phyloP scores from a whole-genome alignment of 1,139 yeast genomes.

The Sugiyamaella pinicola region DNA sequence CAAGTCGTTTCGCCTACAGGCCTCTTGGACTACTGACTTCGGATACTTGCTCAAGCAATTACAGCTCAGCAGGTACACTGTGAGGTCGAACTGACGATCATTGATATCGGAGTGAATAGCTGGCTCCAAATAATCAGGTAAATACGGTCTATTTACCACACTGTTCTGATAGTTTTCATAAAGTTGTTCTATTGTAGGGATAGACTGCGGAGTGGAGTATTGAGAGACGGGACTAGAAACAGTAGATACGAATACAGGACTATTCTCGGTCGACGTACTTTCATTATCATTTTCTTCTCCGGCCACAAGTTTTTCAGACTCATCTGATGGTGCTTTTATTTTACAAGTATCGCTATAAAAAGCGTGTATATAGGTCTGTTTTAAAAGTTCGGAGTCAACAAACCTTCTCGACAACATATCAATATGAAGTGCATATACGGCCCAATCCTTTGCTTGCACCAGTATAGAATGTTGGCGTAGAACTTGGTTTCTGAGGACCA shows the following conservation, averaged over 20 bases:
- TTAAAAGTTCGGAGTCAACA: background rate
- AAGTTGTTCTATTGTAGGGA: background rate
- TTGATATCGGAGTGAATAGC: constrained; percentile 1
- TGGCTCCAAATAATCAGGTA: constrained; percentile 15
- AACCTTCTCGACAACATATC: constrained; percentile 12
- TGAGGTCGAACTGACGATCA: constrained; percentile 9
- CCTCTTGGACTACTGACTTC: constrained; percentile 1
- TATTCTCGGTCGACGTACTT: background rate
- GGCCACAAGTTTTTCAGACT: background rate
- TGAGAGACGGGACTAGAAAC: background rate
- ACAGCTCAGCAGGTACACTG: constrained; percentile 2
- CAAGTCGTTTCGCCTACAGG: constrained; percentile 5
- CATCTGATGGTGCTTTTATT: background rate
- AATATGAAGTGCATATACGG: constrained; percentile 2
- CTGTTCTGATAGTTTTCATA: constrained; percentile 3
- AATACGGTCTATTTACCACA: background rate
- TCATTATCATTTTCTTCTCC: background rate
- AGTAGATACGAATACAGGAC: background rate
- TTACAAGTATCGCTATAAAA: constrained; percentile 4
- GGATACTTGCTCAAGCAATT: constrained; percentile 16
- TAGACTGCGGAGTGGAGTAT: background rate
- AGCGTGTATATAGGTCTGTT: constrained; percentile 3
- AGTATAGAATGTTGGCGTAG: background rate
- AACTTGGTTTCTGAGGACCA: constrained; percentile 6
- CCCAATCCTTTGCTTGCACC: background rate